A percentile compares a stretch with the other conserved stretches of the same genome.
phyloP scores from a whole-genome alignment of 495 filamentous ascomycete genomes.

The Chaetomium tenue region DNA sequence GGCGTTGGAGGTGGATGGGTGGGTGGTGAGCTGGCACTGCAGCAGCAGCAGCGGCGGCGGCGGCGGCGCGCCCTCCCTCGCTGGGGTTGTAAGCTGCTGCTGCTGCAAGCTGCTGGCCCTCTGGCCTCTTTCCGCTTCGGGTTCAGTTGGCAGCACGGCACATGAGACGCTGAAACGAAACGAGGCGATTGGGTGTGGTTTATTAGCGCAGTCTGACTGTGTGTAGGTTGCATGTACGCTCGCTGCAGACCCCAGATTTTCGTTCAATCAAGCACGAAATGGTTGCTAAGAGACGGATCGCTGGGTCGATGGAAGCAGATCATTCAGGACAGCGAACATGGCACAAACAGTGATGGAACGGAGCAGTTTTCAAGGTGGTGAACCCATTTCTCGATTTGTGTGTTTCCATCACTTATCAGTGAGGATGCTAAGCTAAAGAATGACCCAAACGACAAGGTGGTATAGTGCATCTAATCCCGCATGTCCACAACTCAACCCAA shows the following conservation, averaged over 20 bases:
- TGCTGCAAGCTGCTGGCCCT: neutral
- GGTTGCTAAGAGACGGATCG: neutral
- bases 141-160: neutral
- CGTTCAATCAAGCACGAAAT: neutral
- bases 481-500: neutral
- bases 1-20: neutral
- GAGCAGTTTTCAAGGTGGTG: neutral
- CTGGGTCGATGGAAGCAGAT: neutral
- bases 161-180: neutral
- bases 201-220: neutral
- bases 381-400: neutral
- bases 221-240: neutral
- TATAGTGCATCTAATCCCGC: neutral
- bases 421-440: neutral
- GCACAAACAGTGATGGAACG: neutral
- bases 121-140: neutral
- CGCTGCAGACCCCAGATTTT: no score
- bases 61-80: no score
- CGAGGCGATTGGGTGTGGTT: neutral
- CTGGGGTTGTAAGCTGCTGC: no score
- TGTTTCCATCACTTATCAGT: neutral
- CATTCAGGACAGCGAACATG: neutral
- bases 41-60: no score
- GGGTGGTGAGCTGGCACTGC: conserved; percentile 2
- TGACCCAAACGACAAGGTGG: neutral